Base-by-base conservation (phyloP, 2,329 filamentous ascomycete genomes). In the Neonectria neomacrospora region DNA sequence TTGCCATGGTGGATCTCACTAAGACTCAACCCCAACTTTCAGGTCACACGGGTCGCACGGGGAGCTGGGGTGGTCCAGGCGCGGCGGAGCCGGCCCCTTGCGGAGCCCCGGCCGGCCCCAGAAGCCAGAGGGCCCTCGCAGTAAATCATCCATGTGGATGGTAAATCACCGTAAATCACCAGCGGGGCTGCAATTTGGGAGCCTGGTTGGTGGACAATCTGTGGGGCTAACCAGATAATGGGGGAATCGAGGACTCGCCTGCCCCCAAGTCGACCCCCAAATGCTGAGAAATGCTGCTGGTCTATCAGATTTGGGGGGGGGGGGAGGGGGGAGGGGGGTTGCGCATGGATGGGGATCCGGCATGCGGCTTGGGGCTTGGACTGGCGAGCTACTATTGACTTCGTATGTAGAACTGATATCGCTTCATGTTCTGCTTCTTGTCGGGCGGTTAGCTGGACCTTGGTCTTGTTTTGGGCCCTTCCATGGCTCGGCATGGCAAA, bases 41-140 rank as follows among this genome's bases (percentile, higher is more conserved):
- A 70, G 70, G 70, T 72, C 70, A 73, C 64, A 67, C 66, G 66
- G 69, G 67, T 72, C 70, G 71, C 62, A 67, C 66, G 66, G 69
- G 67, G 68, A 30, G 54, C 50, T 53, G 53, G 64, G 54, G 48
- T 34, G 32, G 42, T n/a, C 41, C 16, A 22, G 47, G 45, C 11
- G 28, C 47, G 47, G 47, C 28, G 56, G 48, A n/a, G n/a, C 23
- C 23, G 28, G 22, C 32, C 55, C 41, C 16, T 41, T 72, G 68
- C 70, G 70, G 70, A 72, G 70, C 70, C 67, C 67, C 68, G 62
- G 66, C 66, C 64, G 54, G 63, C 58, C 58, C 66, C 66, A 54
- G 64, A 52, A 23, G 37, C 26, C 26, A 30, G 34, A 44, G 32
- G 42, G 32, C 30, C 37, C 55, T 26, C 28, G 51, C 30, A 37